Evolutionary conservation across 1,139 yeast genomes (phyloP).

Genomic region (Diutina neorugosa): DNA sequence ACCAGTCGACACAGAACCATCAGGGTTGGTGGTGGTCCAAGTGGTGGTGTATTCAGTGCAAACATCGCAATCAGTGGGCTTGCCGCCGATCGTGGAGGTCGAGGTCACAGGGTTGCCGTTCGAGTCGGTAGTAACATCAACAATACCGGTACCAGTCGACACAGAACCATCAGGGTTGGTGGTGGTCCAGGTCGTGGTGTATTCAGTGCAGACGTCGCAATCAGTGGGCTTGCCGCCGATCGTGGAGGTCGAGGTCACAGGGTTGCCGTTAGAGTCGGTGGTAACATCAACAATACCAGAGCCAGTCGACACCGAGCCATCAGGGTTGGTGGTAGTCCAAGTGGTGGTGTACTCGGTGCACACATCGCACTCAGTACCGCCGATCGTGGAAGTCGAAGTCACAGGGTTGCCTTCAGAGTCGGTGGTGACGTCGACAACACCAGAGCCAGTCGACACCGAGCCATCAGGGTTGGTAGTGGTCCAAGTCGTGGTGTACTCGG

Average conservation of each 20-base stretch:
- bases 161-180: neutral
- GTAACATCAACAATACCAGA: neutral
- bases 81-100: neutral
- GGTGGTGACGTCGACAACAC: neutral
- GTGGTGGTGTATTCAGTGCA: neutral
- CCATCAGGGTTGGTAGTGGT: neutral
- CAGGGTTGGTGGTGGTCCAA: neutral
- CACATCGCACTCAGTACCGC: neutral
- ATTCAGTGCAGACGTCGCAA: neutral
- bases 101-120: neutral
- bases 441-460: neutral
- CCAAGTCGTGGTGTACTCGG: slow-evolving; percentile 3
- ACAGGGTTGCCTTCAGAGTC: neutral
- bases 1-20: neutral
- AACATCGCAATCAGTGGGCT: neutral
- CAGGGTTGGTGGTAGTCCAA: neutral
- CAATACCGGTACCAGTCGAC: neutral
- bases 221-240: neutral
- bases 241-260: neutral
- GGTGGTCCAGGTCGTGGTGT: neutral
- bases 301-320: neutral
- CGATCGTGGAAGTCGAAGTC: neutral
- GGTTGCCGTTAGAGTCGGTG: neutral
- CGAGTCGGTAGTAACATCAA: neutral
- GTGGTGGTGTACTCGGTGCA: slow-evolving; percentile 1